Evolutionary conservation across 1,284 basidiomycete genomes (phyloP).

Genomic region (Ceratobasidium sp.): DNA sequence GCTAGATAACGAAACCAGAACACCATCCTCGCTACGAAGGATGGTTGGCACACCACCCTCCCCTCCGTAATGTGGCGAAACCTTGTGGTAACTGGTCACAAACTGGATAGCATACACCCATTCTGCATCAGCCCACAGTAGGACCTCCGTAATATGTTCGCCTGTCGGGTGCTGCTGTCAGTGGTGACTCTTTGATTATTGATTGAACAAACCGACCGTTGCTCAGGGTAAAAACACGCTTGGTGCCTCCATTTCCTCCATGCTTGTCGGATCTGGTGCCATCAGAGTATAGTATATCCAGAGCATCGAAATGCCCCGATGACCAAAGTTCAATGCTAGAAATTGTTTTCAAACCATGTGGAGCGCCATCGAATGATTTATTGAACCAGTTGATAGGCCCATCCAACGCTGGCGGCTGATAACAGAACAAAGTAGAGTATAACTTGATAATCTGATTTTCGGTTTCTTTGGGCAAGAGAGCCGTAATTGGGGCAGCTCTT

Average conservation of each 20-base stretch:
- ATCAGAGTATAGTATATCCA: not conserved
- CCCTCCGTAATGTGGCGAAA: conserved; percentile 22
- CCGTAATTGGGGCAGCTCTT: not conserved
- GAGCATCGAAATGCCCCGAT: not conserved
- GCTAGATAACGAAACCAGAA: conserved; percentile 8
- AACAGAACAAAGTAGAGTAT: not conserved
- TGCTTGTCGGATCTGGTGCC: not conserved
- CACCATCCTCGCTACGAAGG: not conserved
- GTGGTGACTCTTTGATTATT: too few species aligned
- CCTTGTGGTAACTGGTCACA: not conserved
- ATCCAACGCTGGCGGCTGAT: not conserved
- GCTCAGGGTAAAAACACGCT: conserved; percentile 18
- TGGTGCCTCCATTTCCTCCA: conserved; percentile 18
- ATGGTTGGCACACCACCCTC: not conserved
- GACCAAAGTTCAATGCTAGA: conserved; percentile 3
- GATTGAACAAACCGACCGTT: not conserved
- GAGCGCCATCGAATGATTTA: conserved; percentile 4
- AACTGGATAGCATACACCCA: conserved; percentile 4
- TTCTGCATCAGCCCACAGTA: conserved; percentile 10
- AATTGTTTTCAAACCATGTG: conserved; percentile 12
- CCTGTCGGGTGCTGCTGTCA: too few species aligned
- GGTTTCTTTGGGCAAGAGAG: not conserved
- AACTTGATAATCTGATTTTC: not conserved
- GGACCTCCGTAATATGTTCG: conserved; percentile 20
- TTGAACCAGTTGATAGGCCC: not conserved